These are phyloP conservation scores for Geranomyces variabilis DNA, from an alignment of 192 early-diverging fungal genomes.

Conservation along the genomic window DNA sequence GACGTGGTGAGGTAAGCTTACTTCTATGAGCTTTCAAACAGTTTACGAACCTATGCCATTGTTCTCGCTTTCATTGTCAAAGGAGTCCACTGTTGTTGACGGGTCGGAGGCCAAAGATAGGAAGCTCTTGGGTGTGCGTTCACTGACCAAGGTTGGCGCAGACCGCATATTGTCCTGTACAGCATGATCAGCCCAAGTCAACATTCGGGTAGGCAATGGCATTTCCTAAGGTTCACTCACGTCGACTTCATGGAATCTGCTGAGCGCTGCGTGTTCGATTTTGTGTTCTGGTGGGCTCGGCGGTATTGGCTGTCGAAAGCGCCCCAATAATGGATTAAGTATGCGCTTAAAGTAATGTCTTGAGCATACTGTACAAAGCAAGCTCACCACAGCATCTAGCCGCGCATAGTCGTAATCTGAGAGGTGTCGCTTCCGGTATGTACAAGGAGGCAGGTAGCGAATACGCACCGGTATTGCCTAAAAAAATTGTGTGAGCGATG, in stretches of 20 bases:
- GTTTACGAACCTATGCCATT: conserved; percentile 30
- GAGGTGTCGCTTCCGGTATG: conserved; percentile 31
- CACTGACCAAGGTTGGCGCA: conserved; percentile 43
- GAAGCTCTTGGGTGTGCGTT: conserved; percentile 49
- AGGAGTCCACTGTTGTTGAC: conserved; percentile 43
- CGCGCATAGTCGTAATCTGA: conserved; percentile 39
- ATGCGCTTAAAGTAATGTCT: too few relatives aligned
- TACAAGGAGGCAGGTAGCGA: conserved; percentile 36
- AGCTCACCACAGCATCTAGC: conserved; percentile 36
- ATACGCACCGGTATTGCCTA: conserved; percentile 16
- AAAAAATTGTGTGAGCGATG: not conserved
- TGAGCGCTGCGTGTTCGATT: not conserved
- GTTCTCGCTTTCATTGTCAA: conserved; percentile 36
- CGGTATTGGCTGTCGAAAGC: not conserved
- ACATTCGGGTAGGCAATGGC: too few relatives aligned
- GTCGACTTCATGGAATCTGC: not conserved
- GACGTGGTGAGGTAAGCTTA: too few relatives aligned
- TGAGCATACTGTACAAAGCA: too few relatives aligned
- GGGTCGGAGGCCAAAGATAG: conserved; percentile 51
- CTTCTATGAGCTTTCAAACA: not conserved
- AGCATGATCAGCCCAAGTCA: not conserved
- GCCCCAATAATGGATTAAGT: too few relatives aligned
- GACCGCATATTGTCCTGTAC: conserved; percentile 17
- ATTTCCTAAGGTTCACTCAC: not conserved
- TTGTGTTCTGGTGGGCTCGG: not conserved